A percentile compares a stretch with the other conserved stretches of the same genome.
Conservation (phyloP, 331 rosid species). For the Acacia concinna region DNA sequence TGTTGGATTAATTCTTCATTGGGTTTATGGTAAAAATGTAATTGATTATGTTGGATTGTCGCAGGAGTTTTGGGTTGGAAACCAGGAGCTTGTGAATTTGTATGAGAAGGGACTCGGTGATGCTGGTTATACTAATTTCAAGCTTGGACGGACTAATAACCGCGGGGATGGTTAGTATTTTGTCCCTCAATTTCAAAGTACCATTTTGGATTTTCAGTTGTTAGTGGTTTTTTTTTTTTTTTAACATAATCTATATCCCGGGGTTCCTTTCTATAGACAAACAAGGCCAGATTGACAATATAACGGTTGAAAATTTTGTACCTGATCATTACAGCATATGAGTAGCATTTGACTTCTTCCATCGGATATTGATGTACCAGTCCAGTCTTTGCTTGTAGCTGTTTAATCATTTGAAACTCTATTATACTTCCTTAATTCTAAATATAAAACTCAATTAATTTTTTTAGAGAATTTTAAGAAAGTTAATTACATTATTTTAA, state of each 20-base stretch:
- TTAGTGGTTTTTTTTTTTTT: not conserved
- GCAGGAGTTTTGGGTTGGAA: slow-evolving; percentile 93
- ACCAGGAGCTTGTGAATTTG: slow-evolving; percentile 70
- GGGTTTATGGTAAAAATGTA: not conserved
- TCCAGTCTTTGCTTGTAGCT: too few species aligned
- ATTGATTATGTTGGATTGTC: slow-evolving; percentile 16
- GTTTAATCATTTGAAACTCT: too few species aligned
- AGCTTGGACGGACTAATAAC: slow-evolving; percentile 85
- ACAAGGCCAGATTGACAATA: not conserved
- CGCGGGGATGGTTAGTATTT: slow-evolving; percentile 80
- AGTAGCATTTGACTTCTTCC: not conserved
- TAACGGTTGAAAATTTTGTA: not conserved
- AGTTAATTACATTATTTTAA: too few species aligned
- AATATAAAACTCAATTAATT: too few species aligned
- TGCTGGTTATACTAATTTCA: slow-evolving; percentile 71
- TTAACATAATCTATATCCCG: not conserved
- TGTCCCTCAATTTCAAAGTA: slow-evolving; percentile 7
- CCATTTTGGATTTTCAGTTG: not conserved
- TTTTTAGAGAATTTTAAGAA: too few species aligned
- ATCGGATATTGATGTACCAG: too few species aligned
- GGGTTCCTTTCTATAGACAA: not conserved
- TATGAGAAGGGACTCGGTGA: slow-evolving; percentile 72
- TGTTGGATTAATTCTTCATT: slow-evolving; percentile 6
- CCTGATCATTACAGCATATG: not conserved
- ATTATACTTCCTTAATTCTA: too few species aligned